These are phyloP conservation scores for Pseudozyma sp. DNA, from an alignment of 1,284 basidiomycete genomes.

Conservation along the genomic window DNA sequence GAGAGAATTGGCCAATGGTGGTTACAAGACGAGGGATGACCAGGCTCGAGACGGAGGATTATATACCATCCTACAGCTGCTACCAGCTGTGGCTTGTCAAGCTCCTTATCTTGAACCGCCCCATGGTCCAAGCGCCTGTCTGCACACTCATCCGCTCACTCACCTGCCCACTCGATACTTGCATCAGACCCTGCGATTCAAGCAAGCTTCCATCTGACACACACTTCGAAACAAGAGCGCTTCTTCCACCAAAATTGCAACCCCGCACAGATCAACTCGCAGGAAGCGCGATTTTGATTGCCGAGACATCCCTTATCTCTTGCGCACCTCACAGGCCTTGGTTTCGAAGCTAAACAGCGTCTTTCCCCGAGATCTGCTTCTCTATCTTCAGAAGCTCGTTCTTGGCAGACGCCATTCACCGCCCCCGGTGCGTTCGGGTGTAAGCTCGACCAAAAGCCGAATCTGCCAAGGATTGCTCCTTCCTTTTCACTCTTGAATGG, in stretches of 20 bases:
- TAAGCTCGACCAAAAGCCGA: constrained; percentile 1
- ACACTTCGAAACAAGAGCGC: neutral
- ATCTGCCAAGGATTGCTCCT: constrained; percentile 1
- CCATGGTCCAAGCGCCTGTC: constrained; percentile 1
- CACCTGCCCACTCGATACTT: neutral
- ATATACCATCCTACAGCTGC: neutral
- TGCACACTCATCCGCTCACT: constrained; percentile 2
- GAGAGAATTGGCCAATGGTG: no score
- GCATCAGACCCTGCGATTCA: neutral
- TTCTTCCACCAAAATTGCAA: neutral
- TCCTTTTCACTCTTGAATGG: neutral
- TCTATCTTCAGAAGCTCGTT: neutral
- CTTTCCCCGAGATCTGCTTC: constrained; percentile 2
- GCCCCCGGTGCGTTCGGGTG: no score
- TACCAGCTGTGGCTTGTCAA: neutral
- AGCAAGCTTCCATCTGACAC: neutral
- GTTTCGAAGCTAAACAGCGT: neutral
- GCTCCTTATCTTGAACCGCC: neutral
- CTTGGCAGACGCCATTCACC: neutral
- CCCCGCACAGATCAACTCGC: neutral
- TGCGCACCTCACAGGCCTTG: neutral
- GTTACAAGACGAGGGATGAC: neutral
- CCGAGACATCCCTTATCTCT: constrained; percentile 8
- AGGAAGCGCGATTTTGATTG: neutral
- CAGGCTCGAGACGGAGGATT: neutral